Evolutionary conservation across 2,329 filamentous ascomycete species (phyloP).

Genomic region (Cordyceps javanica): DNA sequence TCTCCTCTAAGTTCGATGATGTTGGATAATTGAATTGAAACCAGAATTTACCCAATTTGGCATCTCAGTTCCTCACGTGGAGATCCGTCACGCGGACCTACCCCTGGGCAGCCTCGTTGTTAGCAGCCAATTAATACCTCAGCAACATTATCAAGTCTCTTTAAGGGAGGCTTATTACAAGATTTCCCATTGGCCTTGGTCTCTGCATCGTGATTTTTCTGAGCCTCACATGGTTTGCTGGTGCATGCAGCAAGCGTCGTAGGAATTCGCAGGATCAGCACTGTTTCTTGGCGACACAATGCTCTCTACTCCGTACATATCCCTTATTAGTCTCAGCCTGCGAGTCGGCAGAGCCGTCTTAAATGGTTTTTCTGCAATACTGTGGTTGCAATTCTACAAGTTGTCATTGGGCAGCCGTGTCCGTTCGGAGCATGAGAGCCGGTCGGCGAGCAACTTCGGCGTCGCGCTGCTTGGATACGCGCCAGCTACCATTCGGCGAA

Average conservation of each 20-base stretch:
- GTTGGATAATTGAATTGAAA: too few species aligned
- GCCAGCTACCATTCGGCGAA: not conserved
- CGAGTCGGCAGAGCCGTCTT: not conserved
- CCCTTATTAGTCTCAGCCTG: not conserved
- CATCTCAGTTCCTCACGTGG: not conserved
- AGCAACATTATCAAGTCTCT: not conserved
- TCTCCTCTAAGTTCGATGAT: too few species aligned
- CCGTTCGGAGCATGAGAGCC: not conserved
- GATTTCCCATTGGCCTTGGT: not conserved
- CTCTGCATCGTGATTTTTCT: not conserved
- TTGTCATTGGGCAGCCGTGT: not conserved
- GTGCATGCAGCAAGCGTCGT: not conserved
- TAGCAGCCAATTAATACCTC: conserved; percentile 7
- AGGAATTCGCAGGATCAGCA: not conserved
- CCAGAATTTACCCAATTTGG: not conserved
- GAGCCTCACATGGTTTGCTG: not conserved
- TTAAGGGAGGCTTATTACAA: not conserved
- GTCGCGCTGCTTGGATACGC: not conserved
- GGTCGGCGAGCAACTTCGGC: not conserved
- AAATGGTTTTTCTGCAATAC: too few species aligned
- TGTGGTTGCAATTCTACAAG: not conserved
- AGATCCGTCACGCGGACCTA: not conserved
- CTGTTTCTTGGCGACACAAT: not conserved
- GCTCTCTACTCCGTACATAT: not conserved
- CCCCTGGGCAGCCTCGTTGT: conserved; percentile 3